Evolutionary conservation across 2,329 filamentous ascomycete species (phyloP).

Genomic region (Diaporthe destruens): DNA sequence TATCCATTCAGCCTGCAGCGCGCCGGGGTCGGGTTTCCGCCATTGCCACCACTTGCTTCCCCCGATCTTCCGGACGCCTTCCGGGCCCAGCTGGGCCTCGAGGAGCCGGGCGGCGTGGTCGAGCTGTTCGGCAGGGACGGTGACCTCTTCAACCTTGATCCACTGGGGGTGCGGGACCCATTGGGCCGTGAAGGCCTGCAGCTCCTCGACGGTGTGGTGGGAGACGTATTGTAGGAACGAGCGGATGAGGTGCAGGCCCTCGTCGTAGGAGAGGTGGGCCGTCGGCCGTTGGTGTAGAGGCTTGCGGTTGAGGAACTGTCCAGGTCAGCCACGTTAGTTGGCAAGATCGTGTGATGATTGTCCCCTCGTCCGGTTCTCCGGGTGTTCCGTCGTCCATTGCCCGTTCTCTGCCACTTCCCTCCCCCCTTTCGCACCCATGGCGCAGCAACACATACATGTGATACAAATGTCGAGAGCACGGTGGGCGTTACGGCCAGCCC

Average conservation of each 20-base stretch:
- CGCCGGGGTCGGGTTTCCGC: conserved; percentile 71
- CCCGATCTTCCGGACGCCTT: conserved; percentile 81
- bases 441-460: conserved; percentile 73
- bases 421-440: neutral
- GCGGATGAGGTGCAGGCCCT: conserved; percentile 88
- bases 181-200: conserved; percentile 91
- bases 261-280: conserved; percentile 92
- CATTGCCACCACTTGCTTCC: conserved; percentile 92
- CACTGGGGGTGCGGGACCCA: conserved; percentile 91
- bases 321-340: conserved; percentile 17
- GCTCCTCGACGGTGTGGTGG: conserved; percentile 90
- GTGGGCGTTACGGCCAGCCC: conserved; percentile 88
- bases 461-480: conserved; percentile 86
- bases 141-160: conserved; percentile 81
- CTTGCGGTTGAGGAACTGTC: conserved; percentile 84
- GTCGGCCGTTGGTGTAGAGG: conserved; percentile 83
- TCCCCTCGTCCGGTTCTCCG: neutral
- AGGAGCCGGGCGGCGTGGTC: conserved; percentile 75
- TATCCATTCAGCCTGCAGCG: conserved; percentile 90
- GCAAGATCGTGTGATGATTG: conserved; percentile 3
- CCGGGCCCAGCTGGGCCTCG: conserved; percentile 79
- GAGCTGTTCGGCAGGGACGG: conserved; percentile 74
- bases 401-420: neutral
- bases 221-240: conserved; percentile 88
- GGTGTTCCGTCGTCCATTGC: neutral